A percentile compares a stretch with the other conserved stretches of the same genome.
Evolutionary conservation across 2,329 filamentous ascomycete species (phyloP).

Genomic region (Fusarium graminum): DNA sequence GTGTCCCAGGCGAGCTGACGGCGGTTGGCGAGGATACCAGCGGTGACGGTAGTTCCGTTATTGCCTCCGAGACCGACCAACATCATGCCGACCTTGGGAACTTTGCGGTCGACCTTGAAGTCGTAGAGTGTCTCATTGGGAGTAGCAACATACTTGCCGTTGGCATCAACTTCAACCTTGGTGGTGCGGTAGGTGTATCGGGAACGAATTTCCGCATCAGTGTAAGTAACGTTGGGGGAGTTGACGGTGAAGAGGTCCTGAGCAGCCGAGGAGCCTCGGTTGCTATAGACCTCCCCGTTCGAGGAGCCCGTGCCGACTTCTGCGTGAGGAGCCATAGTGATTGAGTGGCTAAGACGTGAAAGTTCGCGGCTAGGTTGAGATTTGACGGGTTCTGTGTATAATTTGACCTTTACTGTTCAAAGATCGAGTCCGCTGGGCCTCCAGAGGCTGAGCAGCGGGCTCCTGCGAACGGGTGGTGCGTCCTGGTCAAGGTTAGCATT

Average conservation of each 20-base stretch:
- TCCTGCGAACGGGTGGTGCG: conserved; percentile 96
- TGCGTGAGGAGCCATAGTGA: conserved; percentile 92
- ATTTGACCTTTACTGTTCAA: conserved; percentile 66
- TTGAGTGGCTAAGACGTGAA: conserved; percentile 54
- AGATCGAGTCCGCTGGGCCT: conserved; percentile 78
- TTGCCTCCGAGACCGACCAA: conserved; percentile 98
- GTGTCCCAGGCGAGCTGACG: conserved; percentile 91
- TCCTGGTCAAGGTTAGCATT: conserved; percentile 65
- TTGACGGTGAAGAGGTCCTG: conserved; percentile 84
- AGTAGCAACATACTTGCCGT: conserved; percentile 84
- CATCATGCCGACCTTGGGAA: conserved; percentile 97
- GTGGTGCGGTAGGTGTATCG: conserved; percentile 98
- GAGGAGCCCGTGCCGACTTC: conserved; percentile 68
- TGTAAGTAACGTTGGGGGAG: conserved; percentile 94
- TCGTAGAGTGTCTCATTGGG: conserved; percentile 93
- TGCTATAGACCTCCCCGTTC: conserved; percentile 70
- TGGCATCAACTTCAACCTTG: conserved; percentile 75
- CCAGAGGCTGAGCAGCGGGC: conserved; percentile 93
- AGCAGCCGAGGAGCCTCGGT: conserved; percentile 58
- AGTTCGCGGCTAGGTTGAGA: conserved; percentile 39
- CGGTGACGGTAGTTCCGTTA: conserved; percentile 97
- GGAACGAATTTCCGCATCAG: conserved; percentile 87
- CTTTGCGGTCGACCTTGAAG: conserved; percentile 96
- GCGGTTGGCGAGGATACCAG: conserved; percentile 96
- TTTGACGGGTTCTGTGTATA: conserved; percentile 51